Conservation (phyloP, 148 eudicot genomes). For the Rhododendron ovatum region DNA sequence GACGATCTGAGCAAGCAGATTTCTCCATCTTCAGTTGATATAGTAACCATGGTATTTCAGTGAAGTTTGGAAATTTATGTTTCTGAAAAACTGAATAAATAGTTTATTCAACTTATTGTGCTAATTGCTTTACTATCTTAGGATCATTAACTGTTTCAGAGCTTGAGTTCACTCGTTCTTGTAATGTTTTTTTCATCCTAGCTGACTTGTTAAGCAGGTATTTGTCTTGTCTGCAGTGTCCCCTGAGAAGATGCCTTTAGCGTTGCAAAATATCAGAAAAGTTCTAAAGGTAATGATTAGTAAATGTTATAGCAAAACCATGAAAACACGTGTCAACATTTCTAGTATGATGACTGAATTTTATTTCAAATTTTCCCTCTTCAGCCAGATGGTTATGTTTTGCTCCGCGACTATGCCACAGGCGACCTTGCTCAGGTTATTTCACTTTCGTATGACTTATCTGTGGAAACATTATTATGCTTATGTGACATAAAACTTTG, state of each 20-base stretch:
- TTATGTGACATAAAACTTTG: background rate
- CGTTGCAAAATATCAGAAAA: constrained; percentile 66
- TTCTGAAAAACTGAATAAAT: background rate
- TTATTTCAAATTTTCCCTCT: constrained; percentile 18
- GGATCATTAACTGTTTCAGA: background rate
- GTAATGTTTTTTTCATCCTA: constrained; percentile 7
- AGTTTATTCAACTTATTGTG: constrained; percentile 2
- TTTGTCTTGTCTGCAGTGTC: constrained; percentile 99
- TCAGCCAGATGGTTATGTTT: constrained; percentile 82
- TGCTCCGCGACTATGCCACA: constrained; percentile 94
- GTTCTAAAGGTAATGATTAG: constrained; percentile 61
- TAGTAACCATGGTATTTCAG: constrained; percentile 85
- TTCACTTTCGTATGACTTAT: background rate
- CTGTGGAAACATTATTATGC: background rate
- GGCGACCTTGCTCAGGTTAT: constrained; percentile 99
- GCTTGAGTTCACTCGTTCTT: background rate
- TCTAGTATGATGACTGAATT: constrained; percentile 6
- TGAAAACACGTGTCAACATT: background rate
- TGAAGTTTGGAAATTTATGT: background rate
- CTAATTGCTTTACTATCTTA: background rate
- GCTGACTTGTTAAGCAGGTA: constrained; percentile 91
- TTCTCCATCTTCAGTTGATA: constrained; percentile 80
- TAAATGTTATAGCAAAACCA: background rate
- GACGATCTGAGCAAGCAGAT: constrained; percentile 69
- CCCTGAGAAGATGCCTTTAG: constrained; percentile 85